A percentile compares a stretch with the other conserved stretches of the same genome.
Conservation (phyloP, 495 filamentous ascomycete genomes). For the Penicillium samsonianum region DNA sequence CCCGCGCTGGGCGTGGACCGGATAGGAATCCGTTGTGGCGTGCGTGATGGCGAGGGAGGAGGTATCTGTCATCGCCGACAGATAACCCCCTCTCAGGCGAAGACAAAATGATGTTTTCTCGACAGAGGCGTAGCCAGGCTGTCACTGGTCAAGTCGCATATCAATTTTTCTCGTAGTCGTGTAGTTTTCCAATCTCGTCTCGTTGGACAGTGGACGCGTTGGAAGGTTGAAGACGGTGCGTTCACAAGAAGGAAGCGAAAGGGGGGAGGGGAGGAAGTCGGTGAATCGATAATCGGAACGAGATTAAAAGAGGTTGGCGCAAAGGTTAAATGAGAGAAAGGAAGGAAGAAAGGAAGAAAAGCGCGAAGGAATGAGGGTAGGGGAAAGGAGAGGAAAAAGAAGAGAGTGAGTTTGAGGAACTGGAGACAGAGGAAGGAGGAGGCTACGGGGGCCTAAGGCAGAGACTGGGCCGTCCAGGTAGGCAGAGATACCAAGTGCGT, state of each 20-base stretch:
- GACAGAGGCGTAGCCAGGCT: conserved; percentile 26
- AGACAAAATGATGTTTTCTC: conserved; percentile 28
- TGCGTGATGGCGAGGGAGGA: conserved; percentile 61
- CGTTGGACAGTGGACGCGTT: conserved; percentile 9
- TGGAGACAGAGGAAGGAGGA: conserved; percentile 34
- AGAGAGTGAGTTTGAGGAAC: conserved; percentile 24
- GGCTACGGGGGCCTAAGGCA: conserved; percentile 32
- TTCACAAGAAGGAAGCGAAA: conserved; percentile 26
- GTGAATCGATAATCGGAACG: conserved; percentile 20
- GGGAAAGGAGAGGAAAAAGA: conserved; percentile 39
- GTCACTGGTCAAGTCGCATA: conserved; percentile 41
- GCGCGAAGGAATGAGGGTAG: conserved; percentile 31
- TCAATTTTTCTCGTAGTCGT: conserved; percentile 21
- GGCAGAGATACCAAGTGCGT: conserved; percentile 14
- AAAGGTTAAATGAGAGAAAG: conserved; percentile 30
- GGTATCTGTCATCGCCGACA: conserved; percentile 92
- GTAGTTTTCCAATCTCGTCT: conserved; percentile 2
- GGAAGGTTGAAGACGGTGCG: conserved; percentile 15
- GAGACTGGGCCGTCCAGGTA: conserved; percentile 24
- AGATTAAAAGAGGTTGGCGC: conserved; percentile 27
- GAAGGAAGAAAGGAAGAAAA: conserved; percentile 29
- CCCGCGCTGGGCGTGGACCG: conserved; percentile 58
- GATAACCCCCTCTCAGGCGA: conserved; percentile 56
- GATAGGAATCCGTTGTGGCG: conserved; percentile 63
- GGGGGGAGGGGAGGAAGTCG: conserved; percentile 36